phyloP scores from a whole-genome alignment of 225 moss, liverwort and hornwort species.

The Neckera pumila region DNA sequence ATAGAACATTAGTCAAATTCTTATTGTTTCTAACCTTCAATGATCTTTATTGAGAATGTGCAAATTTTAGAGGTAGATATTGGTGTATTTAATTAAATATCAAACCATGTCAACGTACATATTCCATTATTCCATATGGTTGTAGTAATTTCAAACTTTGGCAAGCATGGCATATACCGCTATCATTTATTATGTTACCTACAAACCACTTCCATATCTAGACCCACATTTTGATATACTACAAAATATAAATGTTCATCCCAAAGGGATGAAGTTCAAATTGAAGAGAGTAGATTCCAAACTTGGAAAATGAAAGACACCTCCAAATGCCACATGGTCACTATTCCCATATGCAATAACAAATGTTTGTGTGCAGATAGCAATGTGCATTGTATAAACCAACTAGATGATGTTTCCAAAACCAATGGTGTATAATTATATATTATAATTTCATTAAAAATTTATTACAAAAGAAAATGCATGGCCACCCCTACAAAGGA shows the following conservation, averaged over 20 bases:
- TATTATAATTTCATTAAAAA: not conserved
- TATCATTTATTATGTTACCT: not conserved
- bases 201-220: not conserved
- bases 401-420: not conserved
- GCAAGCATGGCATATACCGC: not conserved
- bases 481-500: fast-evolving
- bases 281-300: not conserved
- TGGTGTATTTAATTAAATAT: not conserved
- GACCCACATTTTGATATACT: not conserved
- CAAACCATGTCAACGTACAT: not conserved
- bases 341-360: not conserved
- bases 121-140: not conserved
- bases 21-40: not conserved
- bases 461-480: not conserved
- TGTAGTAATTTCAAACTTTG: not conserved
- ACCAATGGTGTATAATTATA: fast-evolving
- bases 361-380: not conserved
- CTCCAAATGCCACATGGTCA: not conserved
- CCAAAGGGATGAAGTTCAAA: not conserved
- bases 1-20: not conserved
- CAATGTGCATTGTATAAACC: not conserved
- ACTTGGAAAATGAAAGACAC: not conserved
- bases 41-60: not conserved
- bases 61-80: not conserved
- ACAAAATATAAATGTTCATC: not conserved